Evolutionary conservation across 1,284 basidiomycete species (phyloP), one percentile per base, ranked within the genome.

Genomic region (Pyrrhoderma noxium): DNA sequence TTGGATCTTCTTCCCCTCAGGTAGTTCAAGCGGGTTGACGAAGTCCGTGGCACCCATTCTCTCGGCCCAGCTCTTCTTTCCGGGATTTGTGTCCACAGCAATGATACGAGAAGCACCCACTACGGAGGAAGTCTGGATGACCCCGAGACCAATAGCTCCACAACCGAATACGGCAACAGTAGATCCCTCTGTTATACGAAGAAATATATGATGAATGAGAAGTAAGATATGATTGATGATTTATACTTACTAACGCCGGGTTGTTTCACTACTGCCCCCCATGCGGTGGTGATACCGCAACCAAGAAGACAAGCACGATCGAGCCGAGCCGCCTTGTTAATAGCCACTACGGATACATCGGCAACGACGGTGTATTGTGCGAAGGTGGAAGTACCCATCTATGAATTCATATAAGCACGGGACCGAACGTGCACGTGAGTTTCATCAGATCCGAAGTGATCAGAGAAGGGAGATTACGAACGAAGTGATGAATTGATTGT

Each of bases 381-480:
- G 73, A 99, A 99, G 3, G 95, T 96, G 42, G 94, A 97, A 19
- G 88, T 92, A 44, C 95, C 95, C 96, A 99, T 99, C 91, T 94
- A 56, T 38, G 18, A 18, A 2, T 5, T 2, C 19, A n/a, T 44
- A 8, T 22, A 23, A 7, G 38, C 34, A n/a, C 21, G 44, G 13
- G 21, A 21, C 22, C 38, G 38, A 35, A 14, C 11, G 19, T 3
- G 25, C 16, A 45, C 21, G 27, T 31, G 27, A 31, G 27, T 11
- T 11, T 31, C 27, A 31, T 31, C 27, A 31, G 27, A 31, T 31
- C 27, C 27, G 27, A 31, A 31, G 11, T 11, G 11, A 31, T 5
- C 11, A 31, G 27, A 31, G 11, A 31, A 40, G 16, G 31, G 14
- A 11, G 21, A 9, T 31, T 14, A 71, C 87, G 56, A 59, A 93